phyloP scores from a whole-genome alignment of 2,329 filamentous ascomycete genomes.

The Talaromyces sp. region DNA sequence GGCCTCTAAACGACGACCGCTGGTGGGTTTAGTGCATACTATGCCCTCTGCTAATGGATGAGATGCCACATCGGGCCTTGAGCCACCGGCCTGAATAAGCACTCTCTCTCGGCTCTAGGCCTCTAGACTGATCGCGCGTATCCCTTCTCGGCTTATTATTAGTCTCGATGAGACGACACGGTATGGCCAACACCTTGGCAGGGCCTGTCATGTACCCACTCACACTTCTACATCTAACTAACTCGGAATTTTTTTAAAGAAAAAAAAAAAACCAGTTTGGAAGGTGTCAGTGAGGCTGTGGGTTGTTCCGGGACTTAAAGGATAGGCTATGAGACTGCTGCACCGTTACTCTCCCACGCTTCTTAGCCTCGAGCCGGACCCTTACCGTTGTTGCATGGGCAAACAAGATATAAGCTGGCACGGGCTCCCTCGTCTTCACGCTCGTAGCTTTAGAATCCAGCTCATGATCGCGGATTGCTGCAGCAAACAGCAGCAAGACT shows the following conservation, averaged over 20 bases:
- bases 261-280: background rate
- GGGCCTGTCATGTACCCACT: background rate
- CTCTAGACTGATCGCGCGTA: background rate
- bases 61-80: background rate
- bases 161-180: background rate
- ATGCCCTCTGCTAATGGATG: background rate
- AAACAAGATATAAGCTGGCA: background rate
- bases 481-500: background rate
- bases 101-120: background rate
- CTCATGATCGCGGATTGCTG: background rate
- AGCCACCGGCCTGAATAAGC: background rate
- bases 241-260: background rate
- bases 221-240: background rate
- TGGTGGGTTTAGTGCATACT: background rate
- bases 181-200: background rate
- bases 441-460: background rate
- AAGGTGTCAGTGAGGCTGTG: slow-evolving; percentile 1
- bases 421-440: background rate
- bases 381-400: background rate
- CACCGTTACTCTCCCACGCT: background rate
- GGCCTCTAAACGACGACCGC: background rate
- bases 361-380: background rate
- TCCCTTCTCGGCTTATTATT: background rate
- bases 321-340: background rate
- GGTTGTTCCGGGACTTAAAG: background rate